Conservation (phyloP, 768 basidiomycete species). For the Leccinum subtestaceum region DNA sequence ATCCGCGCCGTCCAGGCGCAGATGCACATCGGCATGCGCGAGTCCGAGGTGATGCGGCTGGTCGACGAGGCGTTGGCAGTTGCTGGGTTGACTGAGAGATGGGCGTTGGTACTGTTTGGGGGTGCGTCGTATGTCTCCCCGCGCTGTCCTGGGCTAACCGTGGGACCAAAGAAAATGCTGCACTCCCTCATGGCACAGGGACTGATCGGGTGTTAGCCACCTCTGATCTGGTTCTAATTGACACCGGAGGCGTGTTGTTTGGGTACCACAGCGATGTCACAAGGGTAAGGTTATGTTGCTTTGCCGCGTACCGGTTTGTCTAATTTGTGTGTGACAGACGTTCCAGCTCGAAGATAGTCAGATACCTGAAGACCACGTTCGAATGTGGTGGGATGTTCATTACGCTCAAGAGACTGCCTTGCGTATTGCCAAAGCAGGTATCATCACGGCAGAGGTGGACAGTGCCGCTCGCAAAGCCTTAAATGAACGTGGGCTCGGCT, state of each 20-base stretch:
- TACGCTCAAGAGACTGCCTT: constrained; percentile 61
- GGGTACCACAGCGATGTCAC: constrained; percentile 81
- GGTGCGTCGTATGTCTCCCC: constrained; percentile 41
- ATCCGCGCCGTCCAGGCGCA: constrained; percentile 61
- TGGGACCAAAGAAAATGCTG: constrained; percentile 65
- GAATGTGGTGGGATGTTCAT: constrained; percentile 65
- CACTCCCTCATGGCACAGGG: constrained; percentile 79
- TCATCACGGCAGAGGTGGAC: constrained; percentile 56
- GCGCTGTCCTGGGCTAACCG: background rate
- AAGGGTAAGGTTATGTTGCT: constrained; percentile 45
- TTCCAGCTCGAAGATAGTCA: constrained; percentile 58
- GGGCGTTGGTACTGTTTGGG: constrained; percentile 74
- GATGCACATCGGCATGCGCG: constrained; percentile 69
- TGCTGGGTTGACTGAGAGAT: constrained; percentile 58
- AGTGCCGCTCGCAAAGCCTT: constrained; percentile 56
- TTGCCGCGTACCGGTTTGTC: background rate
- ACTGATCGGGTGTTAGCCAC: constrained; percentile 57
- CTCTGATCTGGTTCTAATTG: constrained; percentile 71
- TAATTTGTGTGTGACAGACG: constrained; percentile 40
- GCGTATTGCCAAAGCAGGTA: constrained; percentile 44
- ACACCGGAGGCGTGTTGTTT: constrained; percentile 66
- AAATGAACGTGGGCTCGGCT: constrained; percentile 39
- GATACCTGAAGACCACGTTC: constrained; percentile 50
- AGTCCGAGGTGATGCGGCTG: constrained; percentile 65
- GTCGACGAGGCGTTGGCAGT: constrained; percentile 51